Evolutionary conservation across 2,329 filamentous ascomycete genomes (phyloP).

Genomic region (Trichoderma simmonsii): DNA sequence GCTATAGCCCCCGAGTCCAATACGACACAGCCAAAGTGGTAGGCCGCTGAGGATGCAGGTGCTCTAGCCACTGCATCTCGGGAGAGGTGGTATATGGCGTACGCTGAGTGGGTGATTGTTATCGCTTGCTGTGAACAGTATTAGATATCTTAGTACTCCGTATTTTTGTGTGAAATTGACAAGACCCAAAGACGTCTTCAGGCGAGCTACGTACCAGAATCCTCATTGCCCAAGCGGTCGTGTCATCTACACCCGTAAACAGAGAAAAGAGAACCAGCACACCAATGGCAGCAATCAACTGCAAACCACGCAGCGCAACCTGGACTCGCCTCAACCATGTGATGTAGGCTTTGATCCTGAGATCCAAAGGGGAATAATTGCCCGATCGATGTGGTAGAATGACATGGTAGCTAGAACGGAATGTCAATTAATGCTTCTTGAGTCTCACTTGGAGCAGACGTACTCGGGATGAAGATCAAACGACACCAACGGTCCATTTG

Average conservation of each 20-base stretch:
- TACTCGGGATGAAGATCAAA: conserved; percentile 89
- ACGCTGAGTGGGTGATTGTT: conserved; percentile 67
- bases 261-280: conserved; percentile 74
- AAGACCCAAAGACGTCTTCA: not conserved
- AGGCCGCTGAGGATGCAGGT: conserved; percentile 78
- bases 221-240: conserved; percentile 71
- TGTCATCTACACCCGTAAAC: conserved; percentile 62
- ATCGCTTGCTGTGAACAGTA: conserved; percentile 63
- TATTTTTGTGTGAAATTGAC: not conserved
- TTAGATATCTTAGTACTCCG: not conserved
- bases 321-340: conserved; percentile 67
- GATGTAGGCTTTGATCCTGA: conserved; percentile 67
- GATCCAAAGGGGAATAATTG: conserved; percentile 64
- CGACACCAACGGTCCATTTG: conserved; percentile 71
- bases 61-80: conserved; percentile 68
- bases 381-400: conserved; percentile 61
- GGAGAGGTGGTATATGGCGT: conserved; percentile 77
- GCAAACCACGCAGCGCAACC: conserved; percentile 62
- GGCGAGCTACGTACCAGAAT: conserved; percentile 57
- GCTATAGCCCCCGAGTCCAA: conserved; percentile 61
- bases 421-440: conserved; percentile 15
- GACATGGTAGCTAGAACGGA: conserved; percentile 52
- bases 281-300: conserved; percentile 67
- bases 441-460: conserved; percentile 32
- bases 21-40: conserved; percentile 78